These are phyloP conservation scores for Fusarium nematophilum DNA, from an alignment of 2,329 filamentous ascomycete genomes.

Conservation along the genomic window DNA sequence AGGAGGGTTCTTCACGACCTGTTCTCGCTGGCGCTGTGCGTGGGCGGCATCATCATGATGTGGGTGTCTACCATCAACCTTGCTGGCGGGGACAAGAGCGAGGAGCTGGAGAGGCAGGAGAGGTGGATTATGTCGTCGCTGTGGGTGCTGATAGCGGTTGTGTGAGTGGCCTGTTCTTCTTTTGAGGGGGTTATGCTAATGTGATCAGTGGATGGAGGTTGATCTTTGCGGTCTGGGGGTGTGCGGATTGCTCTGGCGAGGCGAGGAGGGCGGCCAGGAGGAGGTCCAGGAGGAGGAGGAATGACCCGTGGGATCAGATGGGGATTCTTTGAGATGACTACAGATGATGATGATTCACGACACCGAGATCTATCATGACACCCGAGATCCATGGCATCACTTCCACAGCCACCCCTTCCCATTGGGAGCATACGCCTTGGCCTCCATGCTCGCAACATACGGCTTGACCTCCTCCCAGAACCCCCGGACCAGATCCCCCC, in stretches of 20 bases:
- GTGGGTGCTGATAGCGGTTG: slow-evolving; percentile 38
- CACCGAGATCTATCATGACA: slow-evolving; percentile 13
- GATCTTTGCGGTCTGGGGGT: slow-evolving; percentile 46
- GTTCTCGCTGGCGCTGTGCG: slow-evolving; percentile 47
- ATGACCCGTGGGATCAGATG: slow-evolving; percentile 39
- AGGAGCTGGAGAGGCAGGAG: slow-evolving; percentile 28
- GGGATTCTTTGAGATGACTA: slow-evolving; percentile 35
- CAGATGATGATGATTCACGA: no score
- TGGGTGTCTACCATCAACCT: slow-evolving; percentile 47
- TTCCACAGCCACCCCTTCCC: slow-evolving; percentile 44
- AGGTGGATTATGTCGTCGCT: slow-evolving; percentile 35
- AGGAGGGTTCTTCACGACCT: slow-evolving; percentile 49
- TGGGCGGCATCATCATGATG: slow-evolving; percentile 51
- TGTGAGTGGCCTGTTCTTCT: slow-evolving; percentile 37
- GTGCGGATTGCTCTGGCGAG: slow-evolving; percentile 43
- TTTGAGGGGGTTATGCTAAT: neutral
- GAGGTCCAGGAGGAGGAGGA: slow-evolving; percentile 20
- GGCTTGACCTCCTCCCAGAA: slow-evolving; percentile 40
- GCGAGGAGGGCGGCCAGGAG: slow-evolving; percentile 33
- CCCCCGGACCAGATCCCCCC: slow-evolving; percentile 21
- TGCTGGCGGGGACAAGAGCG: neutral
- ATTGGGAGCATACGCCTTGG: slow-evolving; percentile 34
- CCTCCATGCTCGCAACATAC: slow-evolving; percentile 30
- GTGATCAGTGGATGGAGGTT: slow-evolving; percentile 41
- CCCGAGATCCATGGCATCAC: slow-evolving; percentile 11